Evolutionary conservation across 805 yeast genomes (phyloP), one percentile per base, ranked within the genome.

Genomic region (Tetrapisispora phaffii): DNA sequence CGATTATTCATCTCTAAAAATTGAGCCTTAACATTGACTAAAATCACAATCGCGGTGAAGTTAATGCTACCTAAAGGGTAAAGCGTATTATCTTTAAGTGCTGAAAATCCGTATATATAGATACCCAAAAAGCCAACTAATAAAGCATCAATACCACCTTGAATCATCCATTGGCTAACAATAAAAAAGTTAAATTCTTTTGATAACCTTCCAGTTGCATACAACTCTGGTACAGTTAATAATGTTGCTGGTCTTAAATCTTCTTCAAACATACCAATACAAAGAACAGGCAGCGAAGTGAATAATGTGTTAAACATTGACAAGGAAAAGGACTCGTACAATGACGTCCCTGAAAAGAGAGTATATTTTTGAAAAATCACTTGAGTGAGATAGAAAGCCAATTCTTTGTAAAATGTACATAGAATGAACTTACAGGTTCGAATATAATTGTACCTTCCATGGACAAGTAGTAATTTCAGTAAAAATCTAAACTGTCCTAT

Each of bases 301-400:
- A 93, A 94, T 49, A 93, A 72, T 0, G 98, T 94, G 62, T 93
- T 94, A 70, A 85, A 93, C 97, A 94, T 89, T 0, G 97, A 85
- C 48, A 93, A 72, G 1, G 97, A 89, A 96, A 97, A 89, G 34
- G 90, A 82, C 59, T 94, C 98, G 63, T 86, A 93, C 53, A 90
- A 63, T 0, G 97, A 87, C 0, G 96, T 80, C 1, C 98, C 98
- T 0, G 97, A 85, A 63, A 85, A 93, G 68, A 86, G 69, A 0
- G 96, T 81, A 58, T 81, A 78, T 49, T 95, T 68, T 62, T 93
- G 99, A 63, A 79, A 93, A 17, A 88, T 73, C 23, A 85, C 79
- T 66, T 93, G 98, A 0, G 96, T 79, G 58, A 90, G 68, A 57
- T 93, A 93, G 59, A 93, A 93, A 56, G 89, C 64, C 45, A 90